Conservation (phyloP, 148 eudicot species). For the Nepenthes gracilis region DNA sequence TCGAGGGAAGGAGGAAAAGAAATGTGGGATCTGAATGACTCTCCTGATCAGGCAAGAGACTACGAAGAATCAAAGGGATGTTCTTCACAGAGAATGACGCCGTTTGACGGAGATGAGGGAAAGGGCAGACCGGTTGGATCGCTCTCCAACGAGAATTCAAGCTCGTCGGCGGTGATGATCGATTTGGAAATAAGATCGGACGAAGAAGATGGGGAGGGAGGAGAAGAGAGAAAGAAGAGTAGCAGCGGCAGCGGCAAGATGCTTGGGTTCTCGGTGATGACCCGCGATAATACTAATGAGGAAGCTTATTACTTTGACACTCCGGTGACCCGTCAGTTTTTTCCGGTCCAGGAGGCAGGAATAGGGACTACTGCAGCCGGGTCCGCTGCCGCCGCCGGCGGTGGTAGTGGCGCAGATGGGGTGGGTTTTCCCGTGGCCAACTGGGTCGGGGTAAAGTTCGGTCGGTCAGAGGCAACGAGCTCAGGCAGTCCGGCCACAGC, state of each 20-base stretch:
- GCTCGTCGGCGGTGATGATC: conserved; percentile 43
- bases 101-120: conserved; percentile 26
- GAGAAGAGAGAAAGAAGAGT: conserved; percentile 12
- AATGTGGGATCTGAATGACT: conserved; percentile 97
- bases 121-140: conserved; percentile 48
- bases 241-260: conserved; percentile 15
- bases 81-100: conserved; percentile 31
- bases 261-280: conserved; percentile 56
- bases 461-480: conserved; percentile 24
- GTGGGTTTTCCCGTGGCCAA: conserved; percentile 50
- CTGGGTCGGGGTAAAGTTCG: conserved; percentile 72
- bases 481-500: not conserved
- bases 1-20: not conserved
- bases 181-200: conserved; percentile 21
- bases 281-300: not conserved
- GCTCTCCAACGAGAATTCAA: conserved; percentile 37
- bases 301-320: conserved; percentile 7
- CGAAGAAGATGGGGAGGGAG: conserved; percentile 6
- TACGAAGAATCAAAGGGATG: conserved; percentile 38
- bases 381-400: conserved; percentile 2
- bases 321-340: conserved; percentile 82
- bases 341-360: conserved; percentile 44
- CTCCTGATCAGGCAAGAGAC: conserved; percentile 31
- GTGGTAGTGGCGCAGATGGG: not conserved
- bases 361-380: conserved; percentile 6